phyloP scores from a whole-genome alignment of 139 green algal species.

The Picochlorum sp. region DNA sequence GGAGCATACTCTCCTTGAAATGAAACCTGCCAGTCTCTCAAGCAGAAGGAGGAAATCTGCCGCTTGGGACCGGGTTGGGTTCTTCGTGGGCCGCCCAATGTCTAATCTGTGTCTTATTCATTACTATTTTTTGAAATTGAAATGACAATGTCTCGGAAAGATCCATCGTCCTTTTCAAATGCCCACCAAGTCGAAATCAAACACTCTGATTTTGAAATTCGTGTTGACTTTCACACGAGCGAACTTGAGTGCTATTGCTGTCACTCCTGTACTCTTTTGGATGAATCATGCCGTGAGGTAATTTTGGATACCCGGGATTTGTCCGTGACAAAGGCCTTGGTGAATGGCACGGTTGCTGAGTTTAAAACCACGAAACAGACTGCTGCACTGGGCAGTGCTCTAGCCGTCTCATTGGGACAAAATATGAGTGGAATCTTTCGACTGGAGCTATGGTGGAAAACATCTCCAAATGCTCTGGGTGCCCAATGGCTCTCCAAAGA shows the following conservation, averaged over 20 bases:
- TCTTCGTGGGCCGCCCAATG: no score
- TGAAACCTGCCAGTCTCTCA: no score
- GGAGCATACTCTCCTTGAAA: no score
- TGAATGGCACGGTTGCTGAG: constrained; percentile 13
- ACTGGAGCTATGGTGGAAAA: constrained; percentile 13
- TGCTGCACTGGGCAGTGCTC: constrained; percentile 5
- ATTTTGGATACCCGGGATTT: constrained; percentile 55
- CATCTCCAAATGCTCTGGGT: constrained; percentile 43
- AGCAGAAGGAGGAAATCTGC: no score
- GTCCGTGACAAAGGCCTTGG: constrained; percentile 21
- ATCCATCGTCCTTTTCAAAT: constrained; percentile 17
- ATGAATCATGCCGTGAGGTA: constrained; percentile 19
- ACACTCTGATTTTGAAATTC: constrained; percentile 22
- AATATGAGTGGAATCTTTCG: constrained; percentile 2
- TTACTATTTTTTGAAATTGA: no score
- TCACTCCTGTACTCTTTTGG: constrained; percentile 13
- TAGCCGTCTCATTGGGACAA: constrained; percentile 14
- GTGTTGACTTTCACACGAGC: constrained; percentile 32
- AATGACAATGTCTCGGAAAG: neutral
- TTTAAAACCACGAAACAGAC: constrained; percentile 7
- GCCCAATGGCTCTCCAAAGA: constrained; percentile 71
- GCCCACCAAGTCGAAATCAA: constrained; percentile 1
- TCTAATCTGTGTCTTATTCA: no score
- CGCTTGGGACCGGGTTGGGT: no score
- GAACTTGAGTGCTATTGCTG: constrained; percentile 16